Evolutionary conservation across 805 yeast genomes (phyloP), one percentile per base, ranked within the genome.

Genomic region (Candida takata): DNA sequence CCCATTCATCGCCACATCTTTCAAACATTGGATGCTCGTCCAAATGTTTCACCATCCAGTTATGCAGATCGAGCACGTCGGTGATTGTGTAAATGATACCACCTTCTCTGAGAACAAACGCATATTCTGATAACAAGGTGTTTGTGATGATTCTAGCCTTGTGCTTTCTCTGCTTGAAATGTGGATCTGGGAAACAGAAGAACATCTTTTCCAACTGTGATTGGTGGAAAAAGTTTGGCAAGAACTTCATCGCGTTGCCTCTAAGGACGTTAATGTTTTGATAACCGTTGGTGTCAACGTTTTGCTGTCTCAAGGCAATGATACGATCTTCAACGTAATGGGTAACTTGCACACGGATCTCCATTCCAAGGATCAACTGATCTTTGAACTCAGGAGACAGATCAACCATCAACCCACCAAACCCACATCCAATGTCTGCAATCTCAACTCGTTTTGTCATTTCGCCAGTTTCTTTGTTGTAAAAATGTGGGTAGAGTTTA

Each of bases 151-250:
- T 92, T 65, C 98, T 73, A 6, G 97, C 97, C 69, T 92, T 92
- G 63, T 92, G 98, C 57, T 92, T 92, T 55, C 97, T 72, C 61
- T 86, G 95, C 58, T 92, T 92, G 69, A 92, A 92, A 60, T 92
- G 98, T 7, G 98, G 98, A 61, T 92, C 98, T n/a, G 98, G 98
- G 72, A 92, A 92, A 60, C 98, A 92, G 66, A 92, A 92, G 64
- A 92, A 92, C 74, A 92, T 84, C 67, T 90, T 92, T 24, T 80
- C 75, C 34, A 88, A 64, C 57, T 87, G 97, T 6, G 78, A 77
- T 58, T 81, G 81, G 39, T 70, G 66, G 64, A 92, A 92, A 59
- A 92, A 92, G 58, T 92, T 92, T 16, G 98, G 97, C 43, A 87
- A 63, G 54, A 92, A 92, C 61, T 92, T 92, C 98, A 92, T 92